Percentiles rank a stretch among this genome's conserved stretches.
phyloP scores from a whole-genome alignment of 2,329 filamentous ascomycete genomes.

The Ophiostoma piceae region DNA sequence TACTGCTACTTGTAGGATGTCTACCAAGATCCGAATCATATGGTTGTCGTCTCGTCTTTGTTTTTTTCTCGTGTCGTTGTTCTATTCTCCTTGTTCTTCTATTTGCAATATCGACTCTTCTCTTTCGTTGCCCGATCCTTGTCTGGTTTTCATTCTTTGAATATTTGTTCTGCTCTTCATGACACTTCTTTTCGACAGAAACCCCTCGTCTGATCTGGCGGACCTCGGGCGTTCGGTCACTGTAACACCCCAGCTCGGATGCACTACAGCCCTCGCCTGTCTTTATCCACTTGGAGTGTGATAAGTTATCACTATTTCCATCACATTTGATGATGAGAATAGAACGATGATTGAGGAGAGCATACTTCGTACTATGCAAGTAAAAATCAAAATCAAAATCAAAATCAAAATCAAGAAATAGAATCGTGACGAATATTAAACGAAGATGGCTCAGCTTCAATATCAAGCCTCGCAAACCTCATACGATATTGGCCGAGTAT shows the following conservation, averaged over 20 bases:
- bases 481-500: neutral
- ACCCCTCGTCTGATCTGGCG: constrained; percentile 7
- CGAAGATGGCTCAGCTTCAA: too few relatives aligned
- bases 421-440: neutral
- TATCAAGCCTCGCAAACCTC: neutral
- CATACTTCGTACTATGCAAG: too few relatives aligned
- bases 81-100: neutral
- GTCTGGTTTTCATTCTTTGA: neutral
- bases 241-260: constrained; percentile 7
- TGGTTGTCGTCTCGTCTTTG: constrained; percentile 8
- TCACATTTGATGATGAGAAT: neutral
- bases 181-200: neutral
- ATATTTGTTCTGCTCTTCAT: neutral
- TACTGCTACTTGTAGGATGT: neutral
- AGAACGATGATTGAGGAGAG: neutral
- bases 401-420: neutral
- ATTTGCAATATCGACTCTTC: neutral
- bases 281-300: neutral
- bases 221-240: neutral
- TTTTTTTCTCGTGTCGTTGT: neutral
- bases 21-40: constrained; percentile 4
- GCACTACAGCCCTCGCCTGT: neutral
- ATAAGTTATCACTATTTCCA: neutral
- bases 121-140: neutral
- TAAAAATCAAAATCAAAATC: neutral